Percentiles rank a stretch among this genome's conserved stretches.
Conservation (phyloP, 805 yeast genomes). For the Myxozyma monticola region DNA sequence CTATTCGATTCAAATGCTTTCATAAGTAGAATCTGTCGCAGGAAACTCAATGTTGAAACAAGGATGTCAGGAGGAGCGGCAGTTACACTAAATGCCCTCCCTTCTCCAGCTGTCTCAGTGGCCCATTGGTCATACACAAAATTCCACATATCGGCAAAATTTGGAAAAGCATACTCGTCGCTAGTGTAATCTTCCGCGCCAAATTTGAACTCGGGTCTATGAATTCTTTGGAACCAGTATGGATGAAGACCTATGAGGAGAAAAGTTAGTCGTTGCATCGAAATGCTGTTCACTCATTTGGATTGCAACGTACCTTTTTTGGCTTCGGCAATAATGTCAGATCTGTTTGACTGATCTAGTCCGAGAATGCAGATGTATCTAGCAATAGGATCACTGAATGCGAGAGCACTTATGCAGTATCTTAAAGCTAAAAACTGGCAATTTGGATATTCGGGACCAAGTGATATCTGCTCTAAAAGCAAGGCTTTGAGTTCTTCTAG, state of each 20-base stretch:
- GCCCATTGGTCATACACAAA: neutral
- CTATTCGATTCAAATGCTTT: conserved; percentile 53
- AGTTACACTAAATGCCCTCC: neutral
- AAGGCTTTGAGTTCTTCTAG: conserved; percentile 47
- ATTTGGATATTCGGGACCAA: conserved; percentile 47
- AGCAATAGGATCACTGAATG: conserved; percentile 67
- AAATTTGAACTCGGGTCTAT: conserved; percentile 37
- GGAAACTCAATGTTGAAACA: conserved; percentile 51
- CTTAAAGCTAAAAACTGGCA: conserved; percentile 66
- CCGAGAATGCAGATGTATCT: conserved; percentile 69
- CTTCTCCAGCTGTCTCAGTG: neutral
- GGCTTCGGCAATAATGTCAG: conserved; percentile 81
- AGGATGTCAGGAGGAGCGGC: conserved; percentile 19
- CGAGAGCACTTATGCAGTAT: conserved; percentile 61
- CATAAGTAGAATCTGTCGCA: conserved; percentile 62
- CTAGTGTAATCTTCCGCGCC: conserved; percentile 41
- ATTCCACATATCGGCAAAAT: conserved; percentile 44
- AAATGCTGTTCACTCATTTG: too few relatives aligned
- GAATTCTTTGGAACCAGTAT: conserved; percentile 64
- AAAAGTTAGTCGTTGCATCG: too few relatives aligned
- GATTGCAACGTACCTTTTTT: conserved; percentile 51
- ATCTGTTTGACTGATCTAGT: conserved; percentile 53
- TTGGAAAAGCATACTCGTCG: conserved; percentile 52
- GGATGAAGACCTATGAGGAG: conserved; percentile 89
- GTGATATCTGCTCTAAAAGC: conserved; percentile 42